A percentile compares a stretch with the other conserved stretches of the same genome.
phyloP scores from a whole-genome alignment of 2,329 filamentous ascomycete genomes.

The Lasiodiplodia sp. region DNA sequence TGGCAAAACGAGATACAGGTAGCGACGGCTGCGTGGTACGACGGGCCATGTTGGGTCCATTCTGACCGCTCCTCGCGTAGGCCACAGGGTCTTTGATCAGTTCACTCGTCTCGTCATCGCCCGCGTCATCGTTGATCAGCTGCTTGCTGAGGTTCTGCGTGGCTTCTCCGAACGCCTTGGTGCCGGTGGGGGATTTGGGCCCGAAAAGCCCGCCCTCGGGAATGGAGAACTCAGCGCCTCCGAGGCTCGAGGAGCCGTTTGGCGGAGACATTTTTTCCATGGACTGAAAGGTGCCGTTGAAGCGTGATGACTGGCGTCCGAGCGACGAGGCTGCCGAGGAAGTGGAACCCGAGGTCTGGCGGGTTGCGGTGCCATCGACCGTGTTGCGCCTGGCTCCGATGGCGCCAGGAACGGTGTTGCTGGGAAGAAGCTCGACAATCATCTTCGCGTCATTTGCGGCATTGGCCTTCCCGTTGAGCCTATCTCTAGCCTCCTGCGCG shows the following conservation, averaged over 20 bases:
- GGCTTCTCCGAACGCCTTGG: slow-evolving; percentile 67
- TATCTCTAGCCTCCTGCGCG: slow-evolving; percentile 65
- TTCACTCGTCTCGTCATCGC: slow-evolving; percentile 74
- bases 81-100: slow-evolving; percentile 75
- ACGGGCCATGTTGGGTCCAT: slow-evolving; percentile 61
- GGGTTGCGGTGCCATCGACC: slow-evolving; percentile 55
- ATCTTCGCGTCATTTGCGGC: slow-evolving; percentile 67
- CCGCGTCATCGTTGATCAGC: slow-evolving; percentile 73
- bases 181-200: slow-evolving; percentile 75
- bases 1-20: slow-evolving; percentile 71
- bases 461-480: slow-evolving; percentile 68
- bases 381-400: slow-evolving; percentile 62
- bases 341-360: slow-evolving; percentile 54
- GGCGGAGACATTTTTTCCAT: slow-evolving; percentile 69
- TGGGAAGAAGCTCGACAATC: slow-evolving; percentile 60
- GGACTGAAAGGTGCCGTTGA: slow-evolving; percentile 67
- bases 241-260: slow-evolving; percentile 59
- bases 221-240: slow-evolving; percentile 66
- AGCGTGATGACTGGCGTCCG: slow-evolving; percentile 64
- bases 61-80: slow-evolving; percentile 73
- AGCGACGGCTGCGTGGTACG: slow-evolving; percentile 76
- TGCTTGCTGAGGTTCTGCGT: slow-evolving; percentile 65
- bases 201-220: slow-evolving; percentile 70
- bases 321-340: slow-evolving; percentile 55
- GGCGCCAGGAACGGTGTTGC: slow-evolving; percentile 34